phyloP scores from a whole-genome alignment of 768 basidiomycete genomes.

The Grammothele lineata region DNA sequence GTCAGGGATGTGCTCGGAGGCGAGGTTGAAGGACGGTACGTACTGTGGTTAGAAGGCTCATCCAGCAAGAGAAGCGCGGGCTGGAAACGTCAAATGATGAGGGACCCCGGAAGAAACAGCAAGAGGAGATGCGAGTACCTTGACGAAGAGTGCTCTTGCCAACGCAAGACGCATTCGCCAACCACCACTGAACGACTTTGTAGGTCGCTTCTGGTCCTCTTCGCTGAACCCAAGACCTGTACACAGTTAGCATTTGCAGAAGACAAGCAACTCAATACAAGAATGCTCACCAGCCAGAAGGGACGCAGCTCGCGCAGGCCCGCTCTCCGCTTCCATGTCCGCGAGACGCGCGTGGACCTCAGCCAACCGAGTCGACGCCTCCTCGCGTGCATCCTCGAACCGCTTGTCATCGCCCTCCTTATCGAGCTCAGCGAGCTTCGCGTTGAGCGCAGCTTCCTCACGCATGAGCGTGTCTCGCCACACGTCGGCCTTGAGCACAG shows the following conservation, averaged over 20 bases:
- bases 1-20: not conserved
- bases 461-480: slow-evolving; percentile 92
- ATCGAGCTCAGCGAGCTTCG: slow-evolving; percentile 68
- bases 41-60: slow-evolving; percentile 96
- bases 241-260: not conserved
- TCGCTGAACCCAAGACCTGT: slow-evolving; percentile 89
- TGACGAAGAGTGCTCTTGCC: slow-evolving; percentile 94
- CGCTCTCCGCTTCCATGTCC: slow-evolving; percentile 99
- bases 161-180: slow-evolving; percentile 98
- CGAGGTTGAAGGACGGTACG: too few species aligned
- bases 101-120: not conserved
- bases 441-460: slow-evolving; percentile 77
- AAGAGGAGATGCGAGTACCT: slow-evolving; percentile 43
- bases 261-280: not conserved
- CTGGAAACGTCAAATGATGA: slow-evolving; percentile 28
- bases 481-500: slow-evolving; percentile 99
- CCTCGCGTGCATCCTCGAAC: slow-evolving; percentile 83
- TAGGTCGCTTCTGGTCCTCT: slow-evolving; percentile 77
- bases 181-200: slow-evolving; percentile 90
- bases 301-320: slow-evolving; percentile 88
- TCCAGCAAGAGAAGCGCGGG: slow-evolving; percentile 77
- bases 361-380: slow-evolving; percentile 71
- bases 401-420: slow-evolving; percentile 71
- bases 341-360: slow-evolving; percentile 88
- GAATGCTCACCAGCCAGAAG: slow-evolving; percentile 70